These are phyloP conservation scores for Barnettozyma wickerhamii DNA, from an alignment of 805 yeast genomes.

Conservation along the genomic window DNA sequence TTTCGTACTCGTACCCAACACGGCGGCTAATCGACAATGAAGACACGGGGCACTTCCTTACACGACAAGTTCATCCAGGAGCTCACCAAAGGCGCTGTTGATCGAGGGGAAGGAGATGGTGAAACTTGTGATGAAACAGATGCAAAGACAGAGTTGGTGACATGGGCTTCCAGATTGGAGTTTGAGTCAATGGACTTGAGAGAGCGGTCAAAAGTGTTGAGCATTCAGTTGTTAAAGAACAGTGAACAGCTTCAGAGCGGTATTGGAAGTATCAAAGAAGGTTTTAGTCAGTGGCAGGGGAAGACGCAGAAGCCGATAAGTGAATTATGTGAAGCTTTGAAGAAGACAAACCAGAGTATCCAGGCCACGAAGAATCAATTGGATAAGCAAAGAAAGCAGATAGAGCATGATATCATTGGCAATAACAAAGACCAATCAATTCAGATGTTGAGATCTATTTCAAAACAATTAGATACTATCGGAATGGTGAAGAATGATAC, in stretches of 20 bases:
- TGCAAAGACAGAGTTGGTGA: constrained; percentile 32
- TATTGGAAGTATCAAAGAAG: background rate
- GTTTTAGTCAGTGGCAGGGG: background rate
- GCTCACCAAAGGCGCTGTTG: background rate
- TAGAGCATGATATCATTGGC: constrained; percentile 4
- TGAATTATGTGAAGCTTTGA: constrained; percentile 4
- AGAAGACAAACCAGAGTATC: constrained; percentile 1
- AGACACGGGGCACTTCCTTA: background rate
- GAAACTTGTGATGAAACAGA: constrained; percentile 19
- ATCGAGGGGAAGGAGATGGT: constrained; percentile 1
- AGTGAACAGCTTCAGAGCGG: constrained; percentile 7
- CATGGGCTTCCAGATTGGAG: constrained; percentile 50
- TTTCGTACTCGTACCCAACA: background rate
- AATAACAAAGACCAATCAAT: background rate
- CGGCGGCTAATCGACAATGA: constrained; percentile 3
- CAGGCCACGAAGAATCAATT: background rate
- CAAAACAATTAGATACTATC: constrained; percentile 4
- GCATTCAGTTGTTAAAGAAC: constrained; percentile 14
- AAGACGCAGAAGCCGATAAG: constrained; percentile 4
- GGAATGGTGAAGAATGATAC: background rate
- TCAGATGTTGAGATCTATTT: constrained; percentile 10
- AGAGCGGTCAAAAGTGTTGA: constrained; percentile 23
- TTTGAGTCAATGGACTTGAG: constrained; percentile 42
- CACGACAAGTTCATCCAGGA: constrained; percentile 2
- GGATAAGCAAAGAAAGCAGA: constrained; percentile 3